A percentile compares a stretch with the other conserved stretches of the same genome.
Conservation (phyloP, 306 rosid species). For the Gynostemma pentaphyllum region DNA sequence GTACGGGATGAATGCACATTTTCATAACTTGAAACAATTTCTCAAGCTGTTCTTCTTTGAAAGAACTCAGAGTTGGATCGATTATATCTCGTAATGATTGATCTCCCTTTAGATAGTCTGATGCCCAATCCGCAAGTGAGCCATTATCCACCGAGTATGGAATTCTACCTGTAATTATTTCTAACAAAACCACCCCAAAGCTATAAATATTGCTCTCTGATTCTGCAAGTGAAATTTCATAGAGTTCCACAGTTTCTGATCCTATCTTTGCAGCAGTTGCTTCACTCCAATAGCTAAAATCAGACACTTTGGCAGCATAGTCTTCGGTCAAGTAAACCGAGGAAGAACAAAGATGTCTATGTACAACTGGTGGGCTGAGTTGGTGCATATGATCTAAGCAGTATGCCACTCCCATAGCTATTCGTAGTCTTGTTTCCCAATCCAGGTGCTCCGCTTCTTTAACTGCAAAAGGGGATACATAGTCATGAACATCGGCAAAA, state of each 20-base stretch:
- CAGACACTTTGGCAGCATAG: conserved; percentile 77
- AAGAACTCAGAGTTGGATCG: conserved; percentile 50
- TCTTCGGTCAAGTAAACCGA: conserved; percentile 79
- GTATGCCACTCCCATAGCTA: conserved; percentile 90
- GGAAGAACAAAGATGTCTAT: conserved; percentile 49
- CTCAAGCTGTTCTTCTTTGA: conserved; percentile 36
- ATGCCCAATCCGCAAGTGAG: conserved; percentile 43
- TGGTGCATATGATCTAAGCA: conserved; percentile 81
- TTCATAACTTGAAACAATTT: conserved; percentile 41
- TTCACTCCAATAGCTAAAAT: conserved; percentile 58
- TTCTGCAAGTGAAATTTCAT: conserved; percentile 25
- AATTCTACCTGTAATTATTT: conserved; percentile 60
- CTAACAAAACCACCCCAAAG: conserved; percentile 67
- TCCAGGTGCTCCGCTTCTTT: conserved; percentile 81
- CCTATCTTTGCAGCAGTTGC: conserved; percentile 25
- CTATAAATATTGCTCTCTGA: conserved; percentile 54
- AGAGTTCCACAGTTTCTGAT: conserved; percentile 19
- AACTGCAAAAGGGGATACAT: conserved; percentile 42
- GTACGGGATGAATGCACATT: conserved; percentile 39
- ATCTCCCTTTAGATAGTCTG: conserved; percentile 42
- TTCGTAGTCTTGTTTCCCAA: conserved; percentile 66
- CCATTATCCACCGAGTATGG: conserved; percentile 46
- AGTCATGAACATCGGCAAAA: neutral
- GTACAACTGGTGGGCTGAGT: conserved; percentile 49
- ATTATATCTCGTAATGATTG: conserved; percentile 42